Conservation (phyloP, 306 rosid species). For the Rubus idaeus region DNA sequence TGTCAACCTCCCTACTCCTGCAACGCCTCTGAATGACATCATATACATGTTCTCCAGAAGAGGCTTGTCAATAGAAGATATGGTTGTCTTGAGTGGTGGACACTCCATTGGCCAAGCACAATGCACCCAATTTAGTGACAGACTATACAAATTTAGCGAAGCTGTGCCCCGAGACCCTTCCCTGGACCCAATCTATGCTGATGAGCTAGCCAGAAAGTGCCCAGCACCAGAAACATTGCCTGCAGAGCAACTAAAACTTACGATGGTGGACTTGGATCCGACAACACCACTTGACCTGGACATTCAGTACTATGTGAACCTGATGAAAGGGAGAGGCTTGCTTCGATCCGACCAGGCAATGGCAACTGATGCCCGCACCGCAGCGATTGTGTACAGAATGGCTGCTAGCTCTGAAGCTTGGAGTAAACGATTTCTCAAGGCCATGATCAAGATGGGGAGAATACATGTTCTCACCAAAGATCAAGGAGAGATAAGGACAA, state of each 20-base stretch:
- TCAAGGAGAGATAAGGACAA: constrained; percentile 53
- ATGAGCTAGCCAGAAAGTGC: constrained; percentile 31
- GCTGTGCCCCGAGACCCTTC: constrained; percentile 33
- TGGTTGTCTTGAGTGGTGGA: constrained; percentile 53
- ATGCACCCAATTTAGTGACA: constrained; percentile 36
- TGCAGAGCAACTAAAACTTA: not conserved
- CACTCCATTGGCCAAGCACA: constrained; percentile 61
- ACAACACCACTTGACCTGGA: constrained; percentile 50
- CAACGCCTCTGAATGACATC: constrained; percentile 23
- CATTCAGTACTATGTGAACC: constrained; percentile 37
- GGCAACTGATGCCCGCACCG: constrained; percentile 35
- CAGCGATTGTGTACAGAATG: constrained; percentile 28
- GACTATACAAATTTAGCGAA: constrained; percentile 26
- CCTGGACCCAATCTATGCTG: not conserved
- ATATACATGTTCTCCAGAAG: constrained; percentile 28
- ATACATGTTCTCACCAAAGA: constrained; percentile 41
- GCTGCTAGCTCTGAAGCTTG: constrained; percentile 28
- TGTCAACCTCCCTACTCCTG: constrained; percentile 37
- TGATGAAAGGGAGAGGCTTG: constrained; percentile 34
- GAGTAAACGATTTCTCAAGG: constrained; percentile 24
- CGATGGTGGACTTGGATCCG: constrained; percentile 37
- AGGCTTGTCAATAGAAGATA: constrained; percentile 44
- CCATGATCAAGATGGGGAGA: constrained; percentile 34
- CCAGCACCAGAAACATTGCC: not conserved
- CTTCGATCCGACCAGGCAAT: constrained; percentile 46